A percentile compares a stretch with the other conserved stretches of the same genome.
Evolutionary conservation across 495 filamentous ascomycete genomes (phyloP).

Genomic region (Hypoxylon subgilvum): DNA sequence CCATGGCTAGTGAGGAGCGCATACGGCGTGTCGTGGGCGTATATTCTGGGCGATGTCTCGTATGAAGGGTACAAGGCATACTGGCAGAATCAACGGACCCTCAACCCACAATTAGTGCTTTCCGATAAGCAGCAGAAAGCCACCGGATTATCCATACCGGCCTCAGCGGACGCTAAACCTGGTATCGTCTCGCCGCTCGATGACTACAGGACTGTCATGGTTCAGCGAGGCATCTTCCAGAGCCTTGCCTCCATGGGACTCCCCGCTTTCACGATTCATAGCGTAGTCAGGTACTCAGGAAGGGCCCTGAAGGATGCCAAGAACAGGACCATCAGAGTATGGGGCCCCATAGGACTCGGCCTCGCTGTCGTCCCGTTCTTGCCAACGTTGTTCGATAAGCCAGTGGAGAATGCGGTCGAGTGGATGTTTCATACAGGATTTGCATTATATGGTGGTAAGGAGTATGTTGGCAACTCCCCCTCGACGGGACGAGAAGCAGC

Average conservation of each 20-base stretch:
- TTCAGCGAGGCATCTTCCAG: constrained; percentile 88
- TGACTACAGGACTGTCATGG: constrained; percentile 91
- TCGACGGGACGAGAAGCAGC: constrained; percentile 62
- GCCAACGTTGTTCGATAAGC: constrained; percentile 89
- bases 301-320: constrained; percentile 78
- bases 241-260: constrained; percentile 88
- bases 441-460: constrained; percentile 68
- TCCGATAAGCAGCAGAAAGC: constrained; percentile 47
- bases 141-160: constrained; percentile 41
- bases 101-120: constrained; percentile 57
- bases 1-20: constrained; percentile 78
- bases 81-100: constrained; percentile 70
- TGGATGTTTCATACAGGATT: constrained; percentile 86
- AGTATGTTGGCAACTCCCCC: constrained; percentile 57
- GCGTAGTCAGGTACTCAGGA: constrained; percentile 84
- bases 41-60: constrained; percentile 85
- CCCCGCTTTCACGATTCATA: constrained; percentile 95
- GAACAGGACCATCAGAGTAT: constrained; percentile 75
- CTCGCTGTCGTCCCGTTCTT: constrained; percentile 86
- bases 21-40: constrained; percentile 91
- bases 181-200: constrained; percentile 76
- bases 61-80: constrained; percentile 98
- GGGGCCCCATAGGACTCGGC: constrained; percentile 89
- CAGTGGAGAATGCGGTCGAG: constrained; percentile 88
- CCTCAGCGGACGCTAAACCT: constrained; percentile 36